Evolutionary conservation across 1,139 yeast species (phyloP), one percentile per base, ranked within the genome.

Genomic region (Debaryomycetaceae sp.): DNA sequence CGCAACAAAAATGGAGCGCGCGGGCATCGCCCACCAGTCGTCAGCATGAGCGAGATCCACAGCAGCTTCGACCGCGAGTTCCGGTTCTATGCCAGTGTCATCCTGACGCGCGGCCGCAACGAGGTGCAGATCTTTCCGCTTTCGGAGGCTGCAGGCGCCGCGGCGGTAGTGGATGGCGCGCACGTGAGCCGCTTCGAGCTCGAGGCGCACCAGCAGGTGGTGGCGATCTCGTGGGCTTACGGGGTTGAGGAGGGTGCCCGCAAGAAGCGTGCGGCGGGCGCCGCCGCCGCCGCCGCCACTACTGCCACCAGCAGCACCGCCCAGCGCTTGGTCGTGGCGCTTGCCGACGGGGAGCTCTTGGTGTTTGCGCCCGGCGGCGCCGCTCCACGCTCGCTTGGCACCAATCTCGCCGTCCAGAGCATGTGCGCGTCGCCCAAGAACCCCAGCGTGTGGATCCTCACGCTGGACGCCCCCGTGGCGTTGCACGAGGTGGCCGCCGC

Each of bases 321-420:
- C 11, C 13, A 16, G 14, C 6, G 16, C 5, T 48, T 70, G 30
- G 63, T 58, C 1, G 69, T 68, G 23, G 50, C 60, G 9, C 48
- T 65, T 16, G 50, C 50, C 12, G 51, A 55, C 19, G 68, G 70
- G 3, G 67, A 61, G 29, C 48, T 71, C 15, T 48, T 63, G 31
- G 46, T 68, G 5, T 60, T 64, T 32, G 61, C 75, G 2, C 75
- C 76, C 1, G 45, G 48, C 21, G 51, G 55, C 16, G 61, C 60
- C 33, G 61, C 55, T 18, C 43, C n/a, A n/a, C n/a, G n/a, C n/a
- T n/a, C n/a, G n/a, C n/a, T n/a, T n/a, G n/a, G n/a, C n/a, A n/a
- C n/a, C 27, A 51, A 56, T 0, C 48, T 51, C 5, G 51, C 46
- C 2, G 37, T 57, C 3, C 38, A 50, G 5, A 42, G 55, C 12